These are phyloP conservation scores for Volvox carteri DNA, from an alignment of 163 green algal species.

Conservation along the genomic window DNA sequence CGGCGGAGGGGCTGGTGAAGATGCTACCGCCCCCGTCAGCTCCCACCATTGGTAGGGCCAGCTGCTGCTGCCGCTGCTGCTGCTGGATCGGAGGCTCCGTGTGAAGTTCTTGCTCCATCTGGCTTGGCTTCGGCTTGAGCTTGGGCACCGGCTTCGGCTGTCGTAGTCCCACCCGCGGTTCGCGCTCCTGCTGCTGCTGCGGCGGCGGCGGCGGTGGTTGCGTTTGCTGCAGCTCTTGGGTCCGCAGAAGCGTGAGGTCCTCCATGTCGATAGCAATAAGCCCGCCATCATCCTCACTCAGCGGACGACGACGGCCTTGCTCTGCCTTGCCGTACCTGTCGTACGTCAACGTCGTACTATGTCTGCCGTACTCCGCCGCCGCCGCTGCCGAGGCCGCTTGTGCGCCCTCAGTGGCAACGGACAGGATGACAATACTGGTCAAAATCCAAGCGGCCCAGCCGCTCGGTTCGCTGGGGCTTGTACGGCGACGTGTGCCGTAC, in stretches of 20 bases:
- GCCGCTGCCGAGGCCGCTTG: no score
- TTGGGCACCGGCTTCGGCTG: neutral
- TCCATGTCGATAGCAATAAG: neutral
- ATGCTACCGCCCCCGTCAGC: no score
- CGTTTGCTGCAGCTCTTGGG: neutral
- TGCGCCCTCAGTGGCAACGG: neutral
- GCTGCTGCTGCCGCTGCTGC: neutral
- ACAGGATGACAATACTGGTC: neutral
- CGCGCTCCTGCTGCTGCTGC: neutral
- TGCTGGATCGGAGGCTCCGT: no score
- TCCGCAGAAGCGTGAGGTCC: neutral
- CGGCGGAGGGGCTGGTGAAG: neutral
- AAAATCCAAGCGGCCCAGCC: slow-evolving; percentile 15
- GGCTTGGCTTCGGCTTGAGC: no score
- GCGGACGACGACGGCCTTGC: neutral
- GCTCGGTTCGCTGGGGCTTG: neutral
- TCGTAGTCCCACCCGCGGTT: neutral
- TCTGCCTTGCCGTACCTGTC: neutral
- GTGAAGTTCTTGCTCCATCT: no score
- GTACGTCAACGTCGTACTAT: neutral
- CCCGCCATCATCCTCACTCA: neutral
- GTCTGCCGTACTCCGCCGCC: neutral
- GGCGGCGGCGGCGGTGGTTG: no score
- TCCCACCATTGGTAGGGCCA: neutral
- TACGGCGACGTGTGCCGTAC: neutral